A percentile compares a stretch with the other conserved stretches of the same genome.
phyloP scores from a whole-genome alignment of 768 basidiomycete species.

The Steccherinum ochraceum region DNA sequence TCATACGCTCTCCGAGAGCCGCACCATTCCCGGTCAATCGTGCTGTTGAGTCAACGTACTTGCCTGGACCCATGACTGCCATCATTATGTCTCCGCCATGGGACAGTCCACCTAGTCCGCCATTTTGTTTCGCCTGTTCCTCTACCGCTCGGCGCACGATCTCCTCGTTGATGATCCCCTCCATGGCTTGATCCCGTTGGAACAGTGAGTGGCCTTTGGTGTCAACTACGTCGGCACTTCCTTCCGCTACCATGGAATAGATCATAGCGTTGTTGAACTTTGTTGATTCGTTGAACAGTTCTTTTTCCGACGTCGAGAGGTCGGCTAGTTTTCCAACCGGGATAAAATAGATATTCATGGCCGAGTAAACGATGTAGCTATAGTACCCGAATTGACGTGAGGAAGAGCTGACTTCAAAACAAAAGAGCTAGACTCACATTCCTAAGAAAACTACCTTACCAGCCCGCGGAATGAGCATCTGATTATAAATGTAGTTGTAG shows the following conservation, averaged over 20 bases:
- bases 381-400: no score
- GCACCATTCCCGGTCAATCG: no score
- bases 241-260: background rate
- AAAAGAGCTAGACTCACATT: no score
- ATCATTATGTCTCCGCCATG: no score
- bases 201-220: background rate
- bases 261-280: background rate
- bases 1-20: no score
- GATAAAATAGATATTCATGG: background rate
- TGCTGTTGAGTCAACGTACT: no score
- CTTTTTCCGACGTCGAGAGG: background rate
- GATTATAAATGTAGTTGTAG: background rate
- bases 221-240: background rate
- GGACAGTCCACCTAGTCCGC: no score
- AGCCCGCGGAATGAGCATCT: background rate
- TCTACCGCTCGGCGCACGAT: no score
- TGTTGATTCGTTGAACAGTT: background rate
- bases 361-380: background rate
- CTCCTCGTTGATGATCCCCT: no score
- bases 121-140: no score
- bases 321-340: background rate
- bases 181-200: background rate
- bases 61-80: no score
- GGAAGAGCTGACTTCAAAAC: no score
- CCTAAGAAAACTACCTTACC: background rate